These are phyloP conservation scores for Hyaloscypha variabilis DNA, from an alignment of 495 filamentous ascomycete genomes.

Conservation along the genomic window DNA sequence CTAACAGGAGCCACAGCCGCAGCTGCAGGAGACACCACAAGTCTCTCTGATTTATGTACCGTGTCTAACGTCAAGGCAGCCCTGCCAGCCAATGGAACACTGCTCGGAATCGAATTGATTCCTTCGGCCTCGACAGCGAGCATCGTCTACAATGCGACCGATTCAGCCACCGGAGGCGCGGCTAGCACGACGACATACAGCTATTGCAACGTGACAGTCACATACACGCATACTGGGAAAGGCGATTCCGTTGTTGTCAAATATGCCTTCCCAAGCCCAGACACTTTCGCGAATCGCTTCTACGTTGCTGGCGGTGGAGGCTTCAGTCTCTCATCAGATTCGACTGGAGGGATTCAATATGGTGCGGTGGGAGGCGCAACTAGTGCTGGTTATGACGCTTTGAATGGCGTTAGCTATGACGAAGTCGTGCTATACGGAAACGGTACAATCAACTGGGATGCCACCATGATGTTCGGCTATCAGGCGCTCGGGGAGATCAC, in stretches of 20 bases:
- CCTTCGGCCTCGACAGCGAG: constrained; percentile 29
- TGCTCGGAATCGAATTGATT: constrained; percentile 30
- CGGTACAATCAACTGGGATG: constrained; percentile 47
- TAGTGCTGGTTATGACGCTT: constrained; percentile 43
- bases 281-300: constrained; percentile 31
- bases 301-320: constrained; percentile 33
- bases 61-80: constrained; percentile 31
- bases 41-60: constrained; percentile 31
- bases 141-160: constrained; percentile 29
- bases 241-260: constrained; percentile 27
- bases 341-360: constrained; percentile 32
- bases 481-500: constrained; percentile 40
- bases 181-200: constrained; percentile 20
- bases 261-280: constrained; percentile 31
- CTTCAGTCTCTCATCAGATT: constrained; percentile 24
- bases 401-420: constrained; percentile 37
- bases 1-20: constrained; percentile 9
- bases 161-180: too few relatives aligned
- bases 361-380: constrained; percentile 43
- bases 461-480: constrained; percentile 43
- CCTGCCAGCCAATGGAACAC: constrained; percentile 27
- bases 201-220: constrained; percentile 43
- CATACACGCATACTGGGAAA: constrained; percentile 40
- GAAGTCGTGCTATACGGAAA: constrained; percentile 39
- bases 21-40: constrained; percentile 15